Evolutionary conservation across 2,329 filamentous ascomycete species (phyloP), one percentile per base, ranked within the genome.

Genomic region (Stemphylium beticola): DNA sequence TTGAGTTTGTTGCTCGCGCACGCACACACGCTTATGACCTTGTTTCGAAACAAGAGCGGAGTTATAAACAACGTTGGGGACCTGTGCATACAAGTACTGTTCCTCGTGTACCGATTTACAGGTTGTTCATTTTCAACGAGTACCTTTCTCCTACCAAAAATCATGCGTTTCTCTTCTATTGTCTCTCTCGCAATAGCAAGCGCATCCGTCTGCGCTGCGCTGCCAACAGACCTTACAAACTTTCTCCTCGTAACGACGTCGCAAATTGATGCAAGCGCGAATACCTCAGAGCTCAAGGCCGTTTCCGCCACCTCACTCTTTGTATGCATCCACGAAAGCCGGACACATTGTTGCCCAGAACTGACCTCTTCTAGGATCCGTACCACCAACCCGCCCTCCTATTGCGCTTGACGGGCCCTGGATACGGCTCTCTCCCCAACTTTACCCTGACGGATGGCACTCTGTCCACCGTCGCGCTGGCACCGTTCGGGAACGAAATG

Each of bases 241-340:
- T 77, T 78, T 68, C 68, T 73, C 52, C 74, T 79, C 53, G 74
- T 78, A n/a, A 77, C 76, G 2, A 75, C 76, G 14, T 56, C 69
- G 40, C 70, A 73, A 47, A 49, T 61, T 31, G 46, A 59, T 18
- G 36, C 63, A 4, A 58, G 58, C 7, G 38, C 50, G 17, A 71
- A 74, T 54, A 67, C 72, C 17, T 69, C 69, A 7, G 46, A 61
- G 15, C 69, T 78, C 7, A 61, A 68, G 22, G 61, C 69, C 47
- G 76, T 77, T 24, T 73, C 68, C 29, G 74, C 75, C 5, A 76
- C 70, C 9, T 75, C 74, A 0, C 66, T 78, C 49, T 78, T 76
- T 60, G 68, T 69, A 60, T 8, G 60, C 5, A 18, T 18, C 10
- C 5, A 17, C 7, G 4, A 5, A 11, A 14, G 52, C 6, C 9